These are phyloP conservation scores for Jamesozyma rosinii DNA, from an alignment of 805 yeast species.

Conservation along the genomic window DNA sequence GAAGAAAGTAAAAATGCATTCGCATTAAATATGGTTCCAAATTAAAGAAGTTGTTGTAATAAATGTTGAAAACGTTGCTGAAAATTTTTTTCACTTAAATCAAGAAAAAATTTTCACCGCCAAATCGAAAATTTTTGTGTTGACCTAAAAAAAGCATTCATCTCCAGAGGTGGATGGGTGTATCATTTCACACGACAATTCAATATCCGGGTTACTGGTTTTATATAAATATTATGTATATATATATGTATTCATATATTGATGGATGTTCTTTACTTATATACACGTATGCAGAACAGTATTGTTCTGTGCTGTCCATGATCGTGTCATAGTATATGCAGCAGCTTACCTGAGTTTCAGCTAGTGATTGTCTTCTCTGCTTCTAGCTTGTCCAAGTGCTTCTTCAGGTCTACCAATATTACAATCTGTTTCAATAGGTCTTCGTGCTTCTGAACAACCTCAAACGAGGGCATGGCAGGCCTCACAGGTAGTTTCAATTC, in stretches of 20 bases:
- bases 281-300: too few species aligned
- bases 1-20: neutral
- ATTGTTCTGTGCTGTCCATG: too few species aligned
- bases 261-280: too few species aligned
- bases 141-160: neutral
- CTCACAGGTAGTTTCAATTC: slow-evolving; percentile 73
- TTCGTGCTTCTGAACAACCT: slow-evolving; percentile 69
- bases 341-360: slow-evolving; percentile 4
- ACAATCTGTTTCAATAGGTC: slow-evolving; percentile 60
- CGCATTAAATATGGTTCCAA: neutral
- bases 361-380: slow-evolving; percentile 56
- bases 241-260: too few species aligned
- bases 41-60: neutral
- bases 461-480: slow-evolving; percentile 82
- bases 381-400: slow-evolving; percentile 77
- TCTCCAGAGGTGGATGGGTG: neutral
- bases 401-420: slow-evolving; percentile 71
- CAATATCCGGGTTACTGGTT: too few species aligned
- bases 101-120: neutral
- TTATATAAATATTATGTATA: too few species aligned
- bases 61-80: neutral
- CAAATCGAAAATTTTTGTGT: neutral
- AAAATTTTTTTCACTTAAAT: neutral
- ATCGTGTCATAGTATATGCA: too few species aligned
- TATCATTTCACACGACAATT: neutral